Conservation (phyloP, 331 rosid species). For the Erythrophleum ivorense region DNA sequence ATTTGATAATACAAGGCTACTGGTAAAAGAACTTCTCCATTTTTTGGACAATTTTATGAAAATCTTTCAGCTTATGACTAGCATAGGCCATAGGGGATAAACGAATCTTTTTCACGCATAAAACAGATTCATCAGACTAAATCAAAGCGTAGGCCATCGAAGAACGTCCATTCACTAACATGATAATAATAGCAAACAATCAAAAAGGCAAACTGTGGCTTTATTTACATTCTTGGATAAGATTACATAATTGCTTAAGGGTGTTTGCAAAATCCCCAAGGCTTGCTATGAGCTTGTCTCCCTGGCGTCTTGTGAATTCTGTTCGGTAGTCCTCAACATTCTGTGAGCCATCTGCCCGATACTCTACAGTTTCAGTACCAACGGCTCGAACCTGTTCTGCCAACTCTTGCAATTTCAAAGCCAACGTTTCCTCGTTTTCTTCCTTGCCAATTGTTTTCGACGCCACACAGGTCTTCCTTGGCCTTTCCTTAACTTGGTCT, state of each 20-base stretch:
- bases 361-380: conserved; percentile 57
- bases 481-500: conserved; percentile 34
- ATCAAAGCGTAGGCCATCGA: neutral
- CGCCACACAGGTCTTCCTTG: conserved; percentile 32
- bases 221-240: conserved; percentile 56
- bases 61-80: neutral
- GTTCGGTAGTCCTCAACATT: conserved; percentile 47
- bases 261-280: conserved; percentile 62
- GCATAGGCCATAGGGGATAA: neutral
- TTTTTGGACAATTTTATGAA: neutral
- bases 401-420: conserved; percentile 63
- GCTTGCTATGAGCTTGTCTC: conserved; percentile 71
- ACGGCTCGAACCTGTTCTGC: conserved; percentile 62
- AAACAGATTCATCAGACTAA: neutral
- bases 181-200: conserved; percentile 21
- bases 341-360: conserved; percentile 40
- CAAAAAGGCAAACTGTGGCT: neutral
- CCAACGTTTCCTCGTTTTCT: conserved; percentile 53
- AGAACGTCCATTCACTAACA: conserved; percentile 32
- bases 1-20: no score
- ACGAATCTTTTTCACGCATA: neutral
- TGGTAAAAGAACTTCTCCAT: no score
- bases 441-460: conserved; percentile 40
- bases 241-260: conserved; percentile 59
- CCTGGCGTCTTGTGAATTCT: conserved; percentile 66